Conservation (phyloP, 2,329 filamentous ascomycete genomes). For the Penicillium sp. region DNA sequence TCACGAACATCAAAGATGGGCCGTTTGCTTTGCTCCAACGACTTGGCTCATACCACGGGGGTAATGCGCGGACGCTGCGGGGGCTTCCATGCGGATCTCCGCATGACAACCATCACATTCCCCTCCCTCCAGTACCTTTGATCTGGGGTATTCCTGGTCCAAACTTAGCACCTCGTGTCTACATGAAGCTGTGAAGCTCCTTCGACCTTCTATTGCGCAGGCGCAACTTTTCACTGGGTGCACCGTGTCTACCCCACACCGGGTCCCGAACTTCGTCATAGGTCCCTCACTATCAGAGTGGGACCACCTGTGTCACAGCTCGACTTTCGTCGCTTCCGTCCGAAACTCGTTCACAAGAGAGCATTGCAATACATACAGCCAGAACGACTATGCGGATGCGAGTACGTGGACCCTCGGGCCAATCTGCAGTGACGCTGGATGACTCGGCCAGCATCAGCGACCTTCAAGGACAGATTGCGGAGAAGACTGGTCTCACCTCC, state of each 20-base stretch:
- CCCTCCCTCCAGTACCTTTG: neutral
- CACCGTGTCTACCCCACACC: slow-evolving; percentile 1
- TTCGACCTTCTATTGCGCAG: neutral
- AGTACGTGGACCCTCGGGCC: slow-evolving; percentile 71
- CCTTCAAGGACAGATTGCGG: slow-evolving; percentile 44
- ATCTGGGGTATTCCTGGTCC: neutral
- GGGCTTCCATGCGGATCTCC: slow-evolving; percentile 10
- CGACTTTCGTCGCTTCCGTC: neutral
- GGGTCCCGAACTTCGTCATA: slow-evolving; percentile 3
- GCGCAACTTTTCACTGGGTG: neutral
- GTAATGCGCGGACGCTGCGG: slow-evolving; percentile 8
- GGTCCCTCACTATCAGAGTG: slow-evolving; percentile 3
- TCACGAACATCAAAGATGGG: neutral
- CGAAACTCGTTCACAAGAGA: neutral
- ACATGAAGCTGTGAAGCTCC: neutral
- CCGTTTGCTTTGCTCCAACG: neutral
- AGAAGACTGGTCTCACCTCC: slow-evolving; percentile 61
- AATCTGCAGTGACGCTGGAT: slow-evolving; percentile 66
- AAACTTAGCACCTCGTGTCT: neutral
- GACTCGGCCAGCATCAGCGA: slow-evolving; percentile 59
- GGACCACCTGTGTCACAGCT: slow-evolving; percentile 1
- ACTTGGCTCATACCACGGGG: neutral
- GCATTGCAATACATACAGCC: neutral
- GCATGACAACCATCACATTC: slow-evolving; percentile 3
- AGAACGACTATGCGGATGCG: slow-evolving; percentile 66